These are phyloP conservation scores for Lactifluus piperatus DNA, from an alignment of 768 basidiomycete species.

Conservation along the genomic window DNA sequence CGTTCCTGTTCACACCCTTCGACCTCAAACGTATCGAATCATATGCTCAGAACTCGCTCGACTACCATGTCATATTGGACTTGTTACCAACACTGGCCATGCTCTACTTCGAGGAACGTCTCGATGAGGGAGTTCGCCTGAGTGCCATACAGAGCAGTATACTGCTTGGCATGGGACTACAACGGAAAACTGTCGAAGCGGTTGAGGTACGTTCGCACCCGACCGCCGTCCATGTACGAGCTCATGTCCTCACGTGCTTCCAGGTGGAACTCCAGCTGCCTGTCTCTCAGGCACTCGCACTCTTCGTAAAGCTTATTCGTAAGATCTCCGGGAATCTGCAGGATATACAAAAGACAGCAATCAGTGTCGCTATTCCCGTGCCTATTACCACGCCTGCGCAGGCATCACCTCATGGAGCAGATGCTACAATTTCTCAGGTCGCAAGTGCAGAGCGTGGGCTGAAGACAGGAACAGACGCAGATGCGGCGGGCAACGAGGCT, in stretches of 20 bases:
- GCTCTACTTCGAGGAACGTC: conserved; percentile 76
- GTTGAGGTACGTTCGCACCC: conserved; percentile 51
- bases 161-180: conserved; percentile 79
- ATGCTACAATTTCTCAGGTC: neutral
- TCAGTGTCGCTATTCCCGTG: conserved; percentile 52
- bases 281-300: conserved; percentile 78
- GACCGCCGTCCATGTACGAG: neutral
- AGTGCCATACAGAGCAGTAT: conserved; percentile 91
- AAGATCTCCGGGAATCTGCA: conserved; percentile 71
- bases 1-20: conserved; percentile 72
- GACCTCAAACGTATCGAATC: conserved; percentile 94
- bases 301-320: conserved; percentile 86
- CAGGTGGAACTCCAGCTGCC: conserved; percentile 77
- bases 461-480: conserved; percentile 27
- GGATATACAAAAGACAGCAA: conserved; percentile 71
- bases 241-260: neutral
- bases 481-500: conserved; percentile 63
- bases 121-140: conserved; percentile 56
- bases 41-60: conserved; percentile 92
- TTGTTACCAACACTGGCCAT: conserved; percentile 72
- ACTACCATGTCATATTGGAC: conserved; percentile 94
- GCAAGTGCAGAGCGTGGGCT: conserved; percentile 25
- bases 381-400: conserved; percentile 36
- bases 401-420: conserved; percentile 5
- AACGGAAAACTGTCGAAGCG: conserved; percentile 83